Percentiles rank a stretch among this genome's conserved stretches.
Conservation (phyloP, 2,329 filamentous ascomycete genomes). For the Sarocladium strictum region DNA sequence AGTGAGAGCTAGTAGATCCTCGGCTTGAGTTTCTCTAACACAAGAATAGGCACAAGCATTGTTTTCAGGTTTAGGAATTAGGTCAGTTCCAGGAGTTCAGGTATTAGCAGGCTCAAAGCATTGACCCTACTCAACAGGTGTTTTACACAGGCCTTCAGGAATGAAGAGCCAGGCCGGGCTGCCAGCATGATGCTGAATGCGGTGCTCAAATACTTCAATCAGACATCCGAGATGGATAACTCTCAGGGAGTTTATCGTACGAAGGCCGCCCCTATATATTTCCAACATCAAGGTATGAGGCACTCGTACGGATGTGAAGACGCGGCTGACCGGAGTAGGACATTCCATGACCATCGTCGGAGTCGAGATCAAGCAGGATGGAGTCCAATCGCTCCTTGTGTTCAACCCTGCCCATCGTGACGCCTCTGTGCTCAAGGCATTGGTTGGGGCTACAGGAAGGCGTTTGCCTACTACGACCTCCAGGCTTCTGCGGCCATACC, state of each 20-base stretch:
- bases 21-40: background rate
- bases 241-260: conserved; percentile 62
- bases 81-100: conserved; percentile 30
- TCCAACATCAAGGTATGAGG: conserved; percentile 67
- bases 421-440: conserved; percentile 53
- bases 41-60: conserved; percentile 67
- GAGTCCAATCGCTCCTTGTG: conserved; percentile 65
- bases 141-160: conserved; percentile 55
- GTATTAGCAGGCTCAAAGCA: background rate
- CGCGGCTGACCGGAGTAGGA: conserved; percentile 35
- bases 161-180: conserved; percentile 35
- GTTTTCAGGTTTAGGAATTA: conserved; percentile 62
- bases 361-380: conserved; percentile 63
- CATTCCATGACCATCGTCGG: conserved; percentile 91
- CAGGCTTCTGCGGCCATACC: conserved; percentile 62
- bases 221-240: conserved; percentile 33
- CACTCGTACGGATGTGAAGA: conserved; percentile 8
- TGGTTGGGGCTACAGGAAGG: conserved; percentile 44
- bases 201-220: conserved; percentile 70
- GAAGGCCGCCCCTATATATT: conserved; percentile 74
- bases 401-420: conserved; percentile 84
- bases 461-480: conserved; percentile 27
- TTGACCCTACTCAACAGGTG: conserved; percentile 35
- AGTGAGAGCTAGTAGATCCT: background rate
- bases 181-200: conserved; percentile 55